Percentiles rank a stretch among this genome's conserved stretches.
These are phyloP conservation scores for Escallonia rubra DNA, from an alignment of 129 eudicot genomes.

Conservation along the genomic window DNA sequence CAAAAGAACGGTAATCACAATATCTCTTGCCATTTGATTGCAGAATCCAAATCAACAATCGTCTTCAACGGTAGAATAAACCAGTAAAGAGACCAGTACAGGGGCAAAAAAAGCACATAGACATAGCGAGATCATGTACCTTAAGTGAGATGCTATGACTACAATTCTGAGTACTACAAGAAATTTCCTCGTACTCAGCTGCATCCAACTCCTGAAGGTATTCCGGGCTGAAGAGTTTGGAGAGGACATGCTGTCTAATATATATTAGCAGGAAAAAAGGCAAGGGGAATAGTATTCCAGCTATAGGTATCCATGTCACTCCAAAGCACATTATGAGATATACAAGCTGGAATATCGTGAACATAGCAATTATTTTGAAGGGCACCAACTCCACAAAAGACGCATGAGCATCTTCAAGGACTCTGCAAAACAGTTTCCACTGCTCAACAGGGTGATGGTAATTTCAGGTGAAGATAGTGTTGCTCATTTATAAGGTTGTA, in stretches of 20 bases:
- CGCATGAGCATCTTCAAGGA: constrained; percentile 39
- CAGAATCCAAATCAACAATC: too few species aligned
- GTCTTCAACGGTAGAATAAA: too few species aligned
- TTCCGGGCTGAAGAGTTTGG: constrained; percentile 7
- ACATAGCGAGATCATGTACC: neutral
- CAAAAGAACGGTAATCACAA: too few species aligned
- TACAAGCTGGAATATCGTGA: constrained; percentile 22
- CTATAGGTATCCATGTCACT: constrained; percentile 27
- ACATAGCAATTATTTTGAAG: constrained; percentile 23
- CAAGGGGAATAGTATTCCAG: constrained; percentile 23
- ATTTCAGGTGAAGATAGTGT: too few species aligned
- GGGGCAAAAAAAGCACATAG: too few species aligned
- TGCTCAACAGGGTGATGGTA: too few species aligned
- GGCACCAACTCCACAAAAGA: constrained; percentile 57
- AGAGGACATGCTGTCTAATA: constrained; percentile 14
- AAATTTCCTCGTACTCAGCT: constrained; percentile 11
- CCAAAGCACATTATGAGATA: constrained; percentile 22
- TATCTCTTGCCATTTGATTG: too few species aligned
- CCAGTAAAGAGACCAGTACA: neutral
- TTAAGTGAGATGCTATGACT: neutral
- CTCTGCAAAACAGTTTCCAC: constrained; percentile 21
- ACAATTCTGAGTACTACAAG: neutral
- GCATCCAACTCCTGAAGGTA: constrained; percentile 17
- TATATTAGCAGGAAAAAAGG: constrained; percentile 15
- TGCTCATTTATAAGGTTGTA: too few species aligned